Evolutionary conservation across 139 green algal genomes (phyloP).

Genomic region (Haematococcus lacustris): DNA sequence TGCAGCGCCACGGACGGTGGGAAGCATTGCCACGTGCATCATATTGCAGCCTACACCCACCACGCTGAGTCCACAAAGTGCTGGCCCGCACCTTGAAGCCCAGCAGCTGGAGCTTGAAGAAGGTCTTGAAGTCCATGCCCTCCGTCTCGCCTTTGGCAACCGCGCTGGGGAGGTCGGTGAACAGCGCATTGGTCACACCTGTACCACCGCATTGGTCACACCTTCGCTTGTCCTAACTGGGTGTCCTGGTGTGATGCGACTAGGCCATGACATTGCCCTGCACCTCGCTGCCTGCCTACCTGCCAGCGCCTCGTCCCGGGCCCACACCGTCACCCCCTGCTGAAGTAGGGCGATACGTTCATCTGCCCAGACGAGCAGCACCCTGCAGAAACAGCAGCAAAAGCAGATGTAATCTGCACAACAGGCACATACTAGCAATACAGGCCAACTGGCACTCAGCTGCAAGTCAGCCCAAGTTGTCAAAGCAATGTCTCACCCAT

Average conservation of each 20-base stretch:
- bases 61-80: too few species aligned
- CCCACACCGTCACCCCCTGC: conserved; percentile 50
- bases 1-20: too few species aligned
- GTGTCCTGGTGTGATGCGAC: too few species aligned
- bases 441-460: conserved; percentile 19
- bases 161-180: conserved; percentile 68
- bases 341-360: conserved; percentile 35
- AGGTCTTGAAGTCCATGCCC: neutral
- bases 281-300: conserved; percentile 13
- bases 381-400: conserved; percentile 23
- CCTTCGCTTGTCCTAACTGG: too few species aligned
- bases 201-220: neutral
- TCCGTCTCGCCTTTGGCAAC: too few species aligned
- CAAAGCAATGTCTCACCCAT: neutral
- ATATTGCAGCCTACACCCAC: too few species aligned
- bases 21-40: too few species aligned
- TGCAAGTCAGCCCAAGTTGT: neutral
- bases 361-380: conserved; percentile 42
- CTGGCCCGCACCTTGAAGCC: conserved; percentile 33
- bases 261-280: too few species aligned
- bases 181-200: conserved; percentile 13
- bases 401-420: neutral
- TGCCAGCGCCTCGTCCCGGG: conserved; percentile 65
- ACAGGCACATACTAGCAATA: neutral
- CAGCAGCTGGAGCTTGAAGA: conserved; percentile 29